Conservation (phyloP, 257 asterid species). For the Fraxinus pennsylvanica region DNA sequence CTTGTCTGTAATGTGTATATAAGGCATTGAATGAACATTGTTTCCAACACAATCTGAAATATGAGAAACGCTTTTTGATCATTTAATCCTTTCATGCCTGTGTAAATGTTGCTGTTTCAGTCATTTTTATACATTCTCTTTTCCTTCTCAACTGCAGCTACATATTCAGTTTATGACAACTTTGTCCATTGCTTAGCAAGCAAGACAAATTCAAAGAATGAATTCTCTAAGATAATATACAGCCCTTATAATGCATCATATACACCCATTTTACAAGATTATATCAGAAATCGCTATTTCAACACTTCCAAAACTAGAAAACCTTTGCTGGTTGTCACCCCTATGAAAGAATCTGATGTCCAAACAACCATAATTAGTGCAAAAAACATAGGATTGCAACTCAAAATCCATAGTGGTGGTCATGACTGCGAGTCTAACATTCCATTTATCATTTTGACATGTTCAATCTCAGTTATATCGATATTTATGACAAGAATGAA, state of each 20-base stretch:
- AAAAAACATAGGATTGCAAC: slow-evolving; percentile 27
- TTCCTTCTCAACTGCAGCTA: slow-evolving; percentile 14
- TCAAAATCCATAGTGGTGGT: slow-evolving; percentile 58
- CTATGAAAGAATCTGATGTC: slow-evolving; percentile 25
- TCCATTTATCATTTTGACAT: slow-evolving; percentile 37
- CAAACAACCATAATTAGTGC: slow-evolving; percentile 34
- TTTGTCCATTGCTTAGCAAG: slow-evolving; percentile 30
- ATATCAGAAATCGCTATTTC: slow-evolving; percentile 37
- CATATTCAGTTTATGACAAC: slow-evolving; percentile 19
- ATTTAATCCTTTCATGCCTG: neutral
- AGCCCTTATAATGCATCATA: slow-evolving; percentile 27
- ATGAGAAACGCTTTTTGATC: neutral
- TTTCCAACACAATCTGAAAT: neutral
- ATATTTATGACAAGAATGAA: slow-evolving; percentile 1
- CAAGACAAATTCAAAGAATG: slow-evolving; percentile 11
- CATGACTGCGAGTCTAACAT: slow-evolving; percentile 45
- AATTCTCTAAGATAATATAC: slow-evolving; percentile 27
- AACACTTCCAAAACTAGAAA: slow-evolving; percentile 30
- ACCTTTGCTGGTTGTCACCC: slow-evolving; percentile 39
- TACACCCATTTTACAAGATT: slow-evolving; percentile 21
- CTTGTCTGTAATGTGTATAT: neutral
- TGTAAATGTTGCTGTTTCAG: slow-evolving; percentile 4
- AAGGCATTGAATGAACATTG: neutral
- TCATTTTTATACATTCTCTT: neutral
- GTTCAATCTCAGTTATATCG: slow-evolving; percentile 34